Evolutionary conservation across 257 asterid species (phyloP).

Genomic region (Penstemon davidsonii): DNA sequence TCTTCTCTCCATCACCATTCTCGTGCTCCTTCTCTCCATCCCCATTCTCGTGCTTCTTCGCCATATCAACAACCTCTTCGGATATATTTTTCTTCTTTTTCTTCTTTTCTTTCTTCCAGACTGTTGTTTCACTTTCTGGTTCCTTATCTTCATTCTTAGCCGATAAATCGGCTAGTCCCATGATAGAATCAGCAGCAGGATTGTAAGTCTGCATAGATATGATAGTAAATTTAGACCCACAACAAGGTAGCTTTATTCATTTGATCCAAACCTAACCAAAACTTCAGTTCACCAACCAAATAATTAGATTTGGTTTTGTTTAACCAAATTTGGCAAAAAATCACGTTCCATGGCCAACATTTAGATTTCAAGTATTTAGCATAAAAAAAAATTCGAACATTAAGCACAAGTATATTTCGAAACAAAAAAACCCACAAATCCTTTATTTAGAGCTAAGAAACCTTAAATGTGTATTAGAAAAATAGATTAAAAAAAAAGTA

Average conservation of each 20-base stretch:
- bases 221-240: neutral
- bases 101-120: constrained; percentile 51
- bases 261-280: too few species aligned
- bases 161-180: constrained; percentile 35
- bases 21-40: constrained; percentile 26
- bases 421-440: neutral
- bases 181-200: constrained; percentile 49
- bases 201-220: constrained; percentile 43
- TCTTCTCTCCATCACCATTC: constrained; percentile 25
- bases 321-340: too few species aligned
- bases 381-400: too few species aligned
- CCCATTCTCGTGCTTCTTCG: constrained; percentile 24
- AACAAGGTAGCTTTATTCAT: neutral
- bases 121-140: constrained; percentile 27
- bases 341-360: too few species aligned
- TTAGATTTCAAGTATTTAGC: too few species aligned
- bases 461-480: too few species aligned
- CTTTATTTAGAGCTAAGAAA: too few species aligned
- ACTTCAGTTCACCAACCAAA: too few species aligned
- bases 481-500: too few species aligned
- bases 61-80: constrained; percentile 14
- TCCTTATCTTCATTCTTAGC: constrained; percentile 34
- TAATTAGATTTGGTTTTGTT: too few species aligned
- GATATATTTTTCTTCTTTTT: constrained; percentile 39
- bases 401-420: neutral